A percentile compares a stretch with the other conserved stretches of the same genome.
phyloP scores from a whole-genome alignment of 2,329 filamentous ascomycete species.

The Scopulariopsis brevicaulis region DNA sequence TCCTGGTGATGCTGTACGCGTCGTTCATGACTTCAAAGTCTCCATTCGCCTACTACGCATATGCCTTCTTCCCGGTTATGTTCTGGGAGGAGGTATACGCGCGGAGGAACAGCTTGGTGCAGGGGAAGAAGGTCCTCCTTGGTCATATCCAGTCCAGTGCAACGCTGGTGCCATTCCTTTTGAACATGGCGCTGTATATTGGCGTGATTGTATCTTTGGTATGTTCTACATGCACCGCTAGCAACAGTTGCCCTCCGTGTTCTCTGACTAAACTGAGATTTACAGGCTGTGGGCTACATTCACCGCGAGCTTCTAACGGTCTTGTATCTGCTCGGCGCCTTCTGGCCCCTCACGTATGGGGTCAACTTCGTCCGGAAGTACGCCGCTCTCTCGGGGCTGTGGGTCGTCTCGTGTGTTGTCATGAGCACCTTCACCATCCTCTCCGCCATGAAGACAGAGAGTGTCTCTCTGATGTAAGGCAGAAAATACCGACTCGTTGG shows the following conservation, averaged over 20 bases:
- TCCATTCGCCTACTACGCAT: constrained; percentile 76
- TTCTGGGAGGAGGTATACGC: constrained; percentile 97
- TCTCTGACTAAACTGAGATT: not conserved
- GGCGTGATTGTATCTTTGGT: constrained; percentile 70
- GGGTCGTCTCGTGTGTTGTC: constrained; percentile 63
- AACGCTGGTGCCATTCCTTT: constrained; percentile 42
- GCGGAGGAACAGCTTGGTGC: constrained; percentile 54
- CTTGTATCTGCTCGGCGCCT: constrained; percentile 62
- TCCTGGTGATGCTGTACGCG: constrained; percentile 65
- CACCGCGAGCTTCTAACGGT: constrained; percentile 76
- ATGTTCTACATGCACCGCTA: constrained; percentile 16
- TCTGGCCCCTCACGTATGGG: constrained; percentile 73
- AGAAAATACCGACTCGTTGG: not conserved
- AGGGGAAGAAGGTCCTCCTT: constrained; percentile 59
- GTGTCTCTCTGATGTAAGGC: constrained; percentile 61
- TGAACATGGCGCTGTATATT: constrained; percentile 59
- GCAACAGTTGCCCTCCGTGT: not conserved
- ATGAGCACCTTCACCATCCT: constrained; percentile 92
- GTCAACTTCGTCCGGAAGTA: constrained; percentile 59
- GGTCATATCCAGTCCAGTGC: constrained; percentile 51
- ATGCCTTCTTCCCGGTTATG: constrained; percentile 81
- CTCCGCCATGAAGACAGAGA: constrained; percentile 76
- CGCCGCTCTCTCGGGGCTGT: constrained; percentile 50
- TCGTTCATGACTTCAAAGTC: constrained; percentile 72
- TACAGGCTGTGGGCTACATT: constrained; percentile 81